These are phyloP conservation scores for Endoconidiophora polonica DNA, from an alignment of 2,329 filamentous ascomycete species.

Conservation along the genomic window DNA sequence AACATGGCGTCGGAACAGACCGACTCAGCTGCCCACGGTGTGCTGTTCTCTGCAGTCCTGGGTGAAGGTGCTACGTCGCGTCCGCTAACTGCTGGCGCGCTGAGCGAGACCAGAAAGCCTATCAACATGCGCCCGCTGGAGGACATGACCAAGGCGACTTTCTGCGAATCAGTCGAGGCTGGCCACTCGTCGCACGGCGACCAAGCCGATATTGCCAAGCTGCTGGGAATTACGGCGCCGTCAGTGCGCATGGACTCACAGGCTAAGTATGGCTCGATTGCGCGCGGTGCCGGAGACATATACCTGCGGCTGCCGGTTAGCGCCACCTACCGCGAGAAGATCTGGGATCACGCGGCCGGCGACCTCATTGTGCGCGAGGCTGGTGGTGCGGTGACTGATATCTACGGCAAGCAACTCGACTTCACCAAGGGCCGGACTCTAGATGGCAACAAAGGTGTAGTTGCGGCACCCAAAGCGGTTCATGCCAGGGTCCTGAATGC, in stretches of 20 bases:
- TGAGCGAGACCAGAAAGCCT: slow-evolving; percentile 35
- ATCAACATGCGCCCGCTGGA: slow-evolving; percentile 52
- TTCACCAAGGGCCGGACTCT: slow-evolving; percentile 78
- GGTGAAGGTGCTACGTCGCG: slow-evolving; percentile 69
- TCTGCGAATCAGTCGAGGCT: slow-evolving; percentile 93
- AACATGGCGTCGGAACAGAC: slow-evolving; percentile 44
- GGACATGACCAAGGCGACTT: slow-evolving; percentile 65
- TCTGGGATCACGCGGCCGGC: slow-evolving; percentile 96
- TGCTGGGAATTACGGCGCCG: slow-evolving; percentile 73
- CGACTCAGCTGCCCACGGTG: slow-evolving; percentile 57
- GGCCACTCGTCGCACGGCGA: slow-evolving; percentile 82
- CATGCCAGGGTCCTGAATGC: slow-evolving; percentile 62
- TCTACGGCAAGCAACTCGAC: slow-evolving; percentile 67
- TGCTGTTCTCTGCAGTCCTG: slow-evolving; percentile 71
- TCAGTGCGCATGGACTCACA: slow-evolving; percentile 95
- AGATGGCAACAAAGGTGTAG: slow-evolving; percentile 79
- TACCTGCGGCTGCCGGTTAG: slow-evolving; percentile 79
- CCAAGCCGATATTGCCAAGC: slow-evolving; percentile 55
- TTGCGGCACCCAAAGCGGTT: slow-evolving; percentile 65
- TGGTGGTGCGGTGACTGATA: slow-evolving; percentile 81
- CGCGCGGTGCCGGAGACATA: slow-evolving; percentile 81
- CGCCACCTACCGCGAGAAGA: slow-evolving; percentile 91
- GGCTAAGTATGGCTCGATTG: slow-evolving; percentile 93
- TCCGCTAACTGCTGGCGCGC: slow-evolving; percentile 41
- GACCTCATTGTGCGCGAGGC: slow-evolving; percentile 90